Percentiles rank a stretch among this genome's conserved stretches.
Evolutionary conservation across 2,329 filamentous ascomycete species (phyloP).

Genomic region (Cladosporium cucumerinum): DNA sequence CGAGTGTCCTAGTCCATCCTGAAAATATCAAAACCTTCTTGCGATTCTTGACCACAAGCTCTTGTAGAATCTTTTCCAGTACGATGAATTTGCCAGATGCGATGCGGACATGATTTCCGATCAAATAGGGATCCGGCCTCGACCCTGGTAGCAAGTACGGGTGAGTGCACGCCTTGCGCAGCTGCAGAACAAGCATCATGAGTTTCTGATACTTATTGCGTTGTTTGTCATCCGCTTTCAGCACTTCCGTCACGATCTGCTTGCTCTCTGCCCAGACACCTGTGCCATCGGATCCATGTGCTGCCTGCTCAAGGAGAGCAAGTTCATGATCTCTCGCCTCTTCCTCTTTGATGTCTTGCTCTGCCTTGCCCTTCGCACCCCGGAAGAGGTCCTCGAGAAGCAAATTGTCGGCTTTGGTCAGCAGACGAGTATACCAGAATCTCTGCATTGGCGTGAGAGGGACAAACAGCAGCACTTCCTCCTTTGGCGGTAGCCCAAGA

Average conservation of each 20-base stretch:
- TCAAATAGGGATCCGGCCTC: conserved; percentile 44
- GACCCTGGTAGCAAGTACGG: conserved; percentile 51
- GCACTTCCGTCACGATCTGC: conserved; percentile 41
- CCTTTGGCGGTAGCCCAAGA: conserved; percentile 55
- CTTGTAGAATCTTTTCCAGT: conserved; percentile 50
- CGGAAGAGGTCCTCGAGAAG: conserved; percentile 54
- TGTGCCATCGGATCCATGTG: background rate
- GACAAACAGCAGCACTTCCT: conserved; percentile 55
- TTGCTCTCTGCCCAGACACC: conserved; percentile 48
- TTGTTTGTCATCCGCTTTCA: conserved; percentile 16
- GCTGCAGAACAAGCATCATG: conserved; percentile 56
- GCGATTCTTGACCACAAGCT: conserved; percentile 48
- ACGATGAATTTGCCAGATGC: conserved; percentile 57
- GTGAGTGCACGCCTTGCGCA: conserved; percentile 55
- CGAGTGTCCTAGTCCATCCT: conserved; percentile 50
- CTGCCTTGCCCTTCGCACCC: conserved; percentile 45
- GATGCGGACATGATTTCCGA: conserved; percentile 47
- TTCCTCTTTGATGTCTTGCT: conserved; percentile 38
- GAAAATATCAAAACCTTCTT: conserved; percentile 59
- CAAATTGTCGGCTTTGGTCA: conserved; percentile 52
- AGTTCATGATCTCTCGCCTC: conserved; percentile 29
- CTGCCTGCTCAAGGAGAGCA: background rate
- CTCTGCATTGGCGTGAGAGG: conserved; percentile 58
- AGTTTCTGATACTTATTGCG: conserved; percentile 38
- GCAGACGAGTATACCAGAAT: conserved; percentile 56